Base-by-base conservation (phyloP, 371 early-diverging fungal genomes). In the Dinochytrium kinnereticum region DNA sequence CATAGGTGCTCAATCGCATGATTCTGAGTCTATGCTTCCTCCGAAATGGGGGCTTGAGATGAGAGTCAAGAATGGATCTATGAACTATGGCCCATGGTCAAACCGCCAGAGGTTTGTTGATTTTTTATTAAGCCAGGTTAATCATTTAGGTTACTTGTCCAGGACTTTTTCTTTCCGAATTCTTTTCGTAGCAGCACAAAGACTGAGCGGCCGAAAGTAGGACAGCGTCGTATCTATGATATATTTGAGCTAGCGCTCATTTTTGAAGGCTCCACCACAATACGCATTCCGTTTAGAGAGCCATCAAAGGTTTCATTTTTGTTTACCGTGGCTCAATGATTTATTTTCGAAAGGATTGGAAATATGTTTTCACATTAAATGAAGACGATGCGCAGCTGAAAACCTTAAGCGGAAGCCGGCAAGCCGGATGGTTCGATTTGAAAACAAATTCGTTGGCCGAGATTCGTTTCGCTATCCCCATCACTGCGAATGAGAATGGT, bases 41-140 rank as follows among this genome's bases (percentile, higher is more conserved):
- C 93, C 94, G 30, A 90, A 92, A 76, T 92, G 92, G 92, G 91
- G 91, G 2, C 77, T 91, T 30, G 90, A 91, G 1, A 49, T 94
- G 2, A 82, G 80, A 3, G 72, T 91, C 53, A 79, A 82, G 70
- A 88, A 92, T 64, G 90, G 88, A 1, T 82, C 85, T 7, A 55
- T 93, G 0, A 86, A 91, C 33, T 95, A 94, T 77, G 95, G 95
- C 0, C 94, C 95, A 3, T 95, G 95, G 95, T 87, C 94, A 0
- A 92, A 93, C 80, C 86, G 93, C n/a, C 94, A 95, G 68, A 77
- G 92, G 89, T 89, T 59, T 33, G 13, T 50, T 34, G 50, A n/a
- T 71, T 26, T 53, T 26, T 19, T 61, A 21, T 26, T 15, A 17
- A 69, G 51, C 19, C 17, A 51, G 17, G 40, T 49, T 49, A 50